Evolutionary conservation across 2,329 filamentous ascomycete genomes (phyloP).

Genomic region (Acephala macrosclerotiorum): DNA sequence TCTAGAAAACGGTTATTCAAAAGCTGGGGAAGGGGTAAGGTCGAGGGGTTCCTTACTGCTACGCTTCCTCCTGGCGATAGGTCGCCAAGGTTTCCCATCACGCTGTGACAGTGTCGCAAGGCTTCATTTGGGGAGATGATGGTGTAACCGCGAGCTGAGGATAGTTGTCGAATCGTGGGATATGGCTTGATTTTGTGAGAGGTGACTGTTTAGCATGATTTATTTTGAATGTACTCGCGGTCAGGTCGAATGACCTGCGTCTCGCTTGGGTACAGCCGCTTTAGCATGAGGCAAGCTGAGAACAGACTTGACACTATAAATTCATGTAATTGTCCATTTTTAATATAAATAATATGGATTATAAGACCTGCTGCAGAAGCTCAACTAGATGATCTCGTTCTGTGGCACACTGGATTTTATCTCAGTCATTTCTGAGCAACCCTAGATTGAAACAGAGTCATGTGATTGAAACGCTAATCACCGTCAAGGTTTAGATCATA

Average conservation of each 20-base stretch:
- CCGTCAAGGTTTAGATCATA: conserved; percentile 23
- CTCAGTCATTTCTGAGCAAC: neutral
- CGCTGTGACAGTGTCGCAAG: conserved; percentile 39
- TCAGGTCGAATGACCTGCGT: conserved; percentile 22
- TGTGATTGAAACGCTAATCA: conserved; percentile 30
- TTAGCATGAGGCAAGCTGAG: conserved; percentile 16
- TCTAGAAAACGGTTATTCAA: conserved; percentile 54
- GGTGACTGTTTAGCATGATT: neutral
- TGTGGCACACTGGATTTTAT: neutral
- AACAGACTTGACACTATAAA: neutral
- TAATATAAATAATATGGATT: neutral
- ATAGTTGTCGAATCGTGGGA: conserved; percentile 9
- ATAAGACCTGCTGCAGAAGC: neutral
- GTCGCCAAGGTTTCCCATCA: conserved; percentile 76
- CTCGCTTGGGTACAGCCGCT: conserved; percentile 12
- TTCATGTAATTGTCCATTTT: neutral
- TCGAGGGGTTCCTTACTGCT: conserved; percentile 61
- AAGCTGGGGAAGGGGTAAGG: conserved; percentile 7
- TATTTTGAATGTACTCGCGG: conserved; percentile 14
- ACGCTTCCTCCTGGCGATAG: conserved; percentile 81
- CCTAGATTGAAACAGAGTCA: conserved; percentile 17
- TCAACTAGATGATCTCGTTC: neutral
- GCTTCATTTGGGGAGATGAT: conserved; percentile 41
- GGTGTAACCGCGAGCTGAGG: conserved; percentile 21
- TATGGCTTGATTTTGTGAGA: conserved; percentile 11